Conservation (phyloP, 306 rosid genomes). For the Quercus robur region DNA sequence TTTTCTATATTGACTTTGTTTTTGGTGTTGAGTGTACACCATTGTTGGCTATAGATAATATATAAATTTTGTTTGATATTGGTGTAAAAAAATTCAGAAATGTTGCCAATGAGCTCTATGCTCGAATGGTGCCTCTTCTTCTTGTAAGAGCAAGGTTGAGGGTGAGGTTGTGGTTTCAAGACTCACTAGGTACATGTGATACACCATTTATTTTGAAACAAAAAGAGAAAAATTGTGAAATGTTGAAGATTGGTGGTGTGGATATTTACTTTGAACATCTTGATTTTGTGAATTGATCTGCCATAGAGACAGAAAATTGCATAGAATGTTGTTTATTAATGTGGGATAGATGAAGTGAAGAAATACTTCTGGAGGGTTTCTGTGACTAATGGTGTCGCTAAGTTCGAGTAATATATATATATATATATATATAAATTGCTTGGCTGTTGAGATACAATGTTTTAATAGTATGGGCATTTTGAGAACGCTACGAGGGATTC, state of each 20-base stretch:
- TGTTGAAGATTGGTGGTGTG: background rate
- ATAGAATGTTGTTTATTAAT: background rate
- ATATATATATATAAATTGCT: no score
- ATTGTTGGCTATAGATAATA: background rate
- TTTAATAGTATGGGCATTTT: no score
- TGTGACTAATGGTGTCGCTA: no score
- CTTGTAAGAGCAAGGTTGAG: no score
- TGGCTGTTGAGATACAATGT: no score
- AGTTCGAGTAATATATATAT: no score
- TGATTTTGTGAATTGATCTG: background rate
- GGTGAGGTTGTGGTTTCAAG: no score
- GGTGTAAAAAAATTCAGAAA: background rate
- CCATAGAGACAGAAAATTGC: background rate
- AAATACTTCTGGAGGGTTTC: background rate
- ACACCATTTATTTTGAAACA: no score
- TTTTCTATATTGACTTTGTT: background rate
- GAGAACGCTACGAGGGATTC: no score
- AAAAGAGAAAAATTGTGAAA: background rate
- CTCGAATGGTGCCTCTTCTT: no score
- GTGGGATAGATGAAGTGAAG: background rate
- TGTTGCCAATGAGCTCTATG: background rate
- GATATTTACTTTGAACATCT: background rate
- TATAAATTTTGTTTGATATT: background rate
- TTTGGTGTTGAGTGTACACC: background rate
- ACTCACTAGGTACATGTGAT: no score